Evolutionary conservation across 2,329 filamentous ascomycete genomes (phyloP).

Genomic region (Trichoderma simmonsii): DNA sequence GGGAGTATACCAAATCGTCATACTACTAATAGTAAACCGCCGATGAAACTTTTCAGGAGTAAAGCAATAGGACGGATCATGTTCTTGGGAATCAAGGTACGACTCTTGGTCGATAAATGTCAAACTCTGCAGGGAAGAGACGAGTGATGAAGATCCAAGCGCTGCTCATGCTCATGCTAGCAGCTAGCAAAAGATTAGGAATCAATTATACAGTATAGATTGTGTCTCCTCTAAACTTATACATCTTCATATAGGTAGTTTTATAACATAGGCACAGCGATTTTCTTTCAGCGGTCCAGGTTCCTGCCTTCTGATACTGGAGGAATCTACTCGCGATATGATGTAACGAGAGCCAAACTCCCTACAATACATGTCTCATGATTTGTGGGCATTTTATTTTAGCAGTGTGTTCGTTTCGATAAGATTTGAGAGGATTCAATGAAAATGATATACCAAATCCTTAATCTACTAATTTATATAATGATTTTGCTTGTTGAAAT

Average conservation of each 20-base stretch:
- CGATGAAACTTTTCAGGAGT: neutral
- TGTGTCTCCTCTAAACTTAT: neutral
- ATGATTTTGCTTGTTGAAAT: no score
- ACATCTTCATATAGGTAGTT: neutral
- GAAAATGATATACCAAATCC: no score
- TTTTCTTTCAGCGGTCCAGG: neutral
- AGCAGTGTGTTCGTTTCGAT: neutral
- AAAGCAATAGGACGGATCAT: neutral
- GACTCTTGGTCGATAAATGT: neutral
- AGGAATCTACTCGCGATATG: no score
- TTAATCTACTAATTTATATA: no score
- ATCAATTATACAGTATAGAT: neutral
- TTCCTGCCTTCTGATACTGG: neutral
- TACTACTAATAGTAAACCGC: neutral
- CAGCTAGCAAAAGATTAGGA: neutral
- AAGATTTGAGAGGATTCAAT: no score
- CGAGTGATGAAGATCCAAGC: no score
- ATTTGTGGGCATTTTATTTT: neutral
- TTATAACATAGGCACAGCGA: neutral
- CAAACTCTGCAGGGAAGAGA: no score
- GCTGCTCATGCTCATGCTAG: no score
- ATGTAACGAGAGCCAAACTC: neutral
- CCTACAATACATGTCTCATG: neutral
- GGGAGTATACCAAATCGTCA: neutral
- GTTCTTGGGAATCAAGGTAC: fast-evolving